Conservation (phyloP, 2,329 filamentous ascomycete genomes). For the Colletotrichum noveboracense region DNA sequence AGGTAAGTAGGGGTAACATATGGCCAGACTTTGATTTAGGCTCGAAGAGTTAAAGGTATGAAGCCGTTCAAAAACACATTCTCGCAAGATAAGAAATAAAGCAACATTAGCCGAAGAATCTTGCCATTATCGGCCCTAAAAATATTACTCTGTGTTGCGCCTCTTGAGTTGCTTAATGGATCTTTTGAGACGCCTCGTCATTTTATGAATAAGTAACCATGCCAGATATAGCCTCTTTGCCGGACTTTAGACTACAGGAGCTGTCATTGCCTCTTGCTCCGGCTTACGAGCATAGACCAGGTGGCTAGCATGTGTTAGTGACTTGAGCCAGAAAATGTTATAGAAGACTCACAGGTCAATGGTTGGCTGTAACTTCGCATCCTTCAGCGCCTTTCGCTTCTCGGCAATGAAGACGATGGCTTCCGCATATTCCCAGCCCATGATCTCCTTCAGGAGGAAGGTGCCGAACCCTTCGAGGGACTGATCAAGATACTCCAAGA, state of each 20-base stretch:
- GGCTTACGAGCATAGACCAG: too few relatives aligned
- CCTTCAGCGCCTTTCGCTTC: constrained; percentile 16
- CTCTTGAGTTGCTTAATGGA: neutral
- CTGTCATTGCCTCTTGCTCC: too few relatives aligned
- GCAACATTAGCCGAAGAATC: too few relatives aligned
- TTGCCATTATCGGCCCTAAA: neutral
- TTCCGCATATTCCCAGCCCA: constrained; percentile 31
- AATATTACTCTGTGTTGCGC: neutral
- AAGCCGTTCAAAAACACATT: neutral
- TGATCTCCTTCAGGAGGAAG: constrained; percentile 30
- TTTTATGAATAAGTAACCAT: too few relatives aligned
- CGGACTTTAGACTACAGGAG: too few relatives aligned
- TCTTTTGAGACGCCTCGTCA: neutral
- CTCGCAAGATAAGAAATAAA: too few relatives aligned
- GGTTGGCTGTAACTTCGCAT: neutral
- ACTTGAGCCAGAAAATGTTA: too few relatives aligned
- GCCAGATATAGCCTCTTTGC: too few relatives aligned
- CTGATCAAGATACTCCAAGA: constrained; percentile 26
- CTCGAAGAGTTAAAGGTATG: neutral
- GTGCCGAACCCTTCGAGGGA: constrained; percentile 32
- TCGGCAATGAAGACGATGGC: constrained; percentile 25
- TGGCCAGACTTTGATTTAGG: neutral
- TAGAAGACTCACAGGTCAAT: neutral
- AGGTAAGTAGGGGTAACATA: neutral
- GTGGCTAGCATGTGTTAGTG: too few relatives aligned